Conservation (phyloP, 2,329 filamentous ascomycete genomes). For the Xylaria sp. region DNA sequence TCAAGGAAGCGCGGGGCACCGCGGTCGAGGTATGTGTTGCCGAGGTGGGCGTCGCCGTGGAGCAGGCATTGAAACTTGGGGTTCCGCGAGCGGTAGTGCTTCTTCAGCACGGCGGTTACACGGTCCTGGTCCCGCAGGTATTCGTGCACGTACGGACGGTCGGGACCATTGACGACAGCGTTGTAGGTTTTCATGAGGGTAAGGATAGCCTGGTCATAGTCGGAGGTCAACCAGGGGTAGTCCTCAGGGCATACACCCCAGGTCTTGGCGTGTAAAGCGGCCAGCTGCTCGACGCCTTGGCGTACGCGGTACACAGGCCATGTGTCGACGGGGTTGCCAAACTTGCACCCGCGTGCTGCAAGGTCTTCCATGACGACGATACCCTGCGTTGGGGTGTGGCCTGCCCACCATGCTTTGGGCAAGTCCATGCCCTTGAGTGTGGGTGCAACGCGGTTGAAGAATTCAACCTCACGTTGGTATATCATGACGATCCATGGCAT, state of each 20-base stretch:
- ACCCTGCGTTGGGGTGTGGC: constrained; percentile 42
- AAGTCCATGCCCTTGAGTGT: constrained; percentile 41
- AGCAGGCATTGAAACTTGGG: constrained; percentile 51
- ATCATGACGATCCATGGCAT: constrained; percentile 44
- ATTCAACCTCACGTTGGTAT: constrained; percentile 47
- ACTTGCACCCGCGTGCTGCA: constrained; percentile 39
- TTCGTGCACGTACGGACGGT: constrained; percentile 45
- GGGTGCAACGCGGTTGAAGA: constrained; percentile 46
- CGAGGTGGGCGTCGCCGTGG: constrained; percentile 53
- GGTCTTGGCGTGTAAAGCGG: constrained; percentile 50
- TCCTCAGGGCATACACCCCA: constrained; percentile 45
- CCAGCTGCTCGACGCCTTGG: constrained; percentile 51
- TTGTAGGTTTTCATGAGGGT: constrained; percentile 46
- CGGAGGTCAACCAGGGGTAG: constrained; percentile 49
- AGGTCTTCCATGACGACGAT: constrained; percentile 48
- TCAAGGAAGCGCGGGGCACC: constrained; percentile 51
- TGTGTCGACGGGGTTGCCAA: constrained; percentile 39
- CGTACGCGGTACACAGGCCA: constrained; percentile 44
- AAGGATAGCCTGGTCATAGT: constrained; percentile 48
- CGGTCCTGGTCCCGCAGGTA: constrained; percentile 48
- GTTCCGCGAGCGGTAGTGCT: constrained; percentile 48
- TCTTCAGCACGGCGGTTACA: constrained; percentile 48
- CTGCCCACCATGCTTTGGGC: constrained; percentile 44
- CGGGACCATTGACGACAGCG: constrained; percentile 41
- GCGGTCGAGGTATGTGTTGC: constrained; percentile 51